Conservation (phyloP, 768 basidiomycete genomes). For the Tubosaeta sp. region DNA sequence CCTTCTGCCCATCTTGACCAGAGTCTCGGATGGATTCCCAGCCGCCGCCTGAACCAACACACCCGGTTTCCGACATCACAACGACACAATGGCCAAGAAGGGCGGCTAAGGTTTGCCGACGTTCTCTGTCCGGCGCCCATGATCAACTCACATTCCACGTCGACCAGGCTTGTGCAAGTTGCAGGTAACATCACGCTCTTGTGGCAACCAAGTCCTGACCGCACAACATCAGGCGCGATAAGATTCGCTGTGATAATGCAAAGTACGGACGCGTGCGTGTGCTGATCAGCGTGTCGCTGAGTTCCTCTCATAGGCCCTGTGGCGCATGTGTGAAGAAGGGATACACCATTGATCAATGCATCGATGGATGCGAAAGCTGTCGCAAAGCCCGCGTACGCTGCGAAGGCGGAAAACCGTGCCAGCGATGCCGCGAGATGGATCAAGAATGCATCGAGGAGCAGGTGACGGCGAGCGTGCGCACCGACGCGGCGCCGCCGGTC, state of each 20-base stretch:
- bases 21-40: slow-evolving; percentile 32
- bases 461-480: slow-evolving; percentile 16
- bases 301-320: slow-evolving; percentile 44
- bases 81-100: slow-evolving; percentile 48
- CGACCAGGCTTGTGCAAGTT: slow-evolving; percentile 53
- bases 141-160: slow-evolving; percentile 10
- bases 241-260: slow-evolving; percentile 55
- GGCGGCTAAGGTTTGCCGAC: slow-evolving; percentile 43
- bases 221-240: slow-evolving; percentile 45
- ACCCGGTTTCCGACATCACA: slow-evolving; percentile 51
- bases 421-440: slow-evolving; percentile 31
- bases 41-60: slow-evolving; percentile 30
- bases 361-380: slow-evolving; percentile 60
- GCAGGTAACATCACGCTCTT: slow-evolving; percentile 37
- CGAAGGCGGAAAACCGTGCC: slow-evolving; percentile 36
- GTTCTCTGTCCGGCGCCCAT: neutral
- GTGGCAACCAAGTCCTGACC: neutral
- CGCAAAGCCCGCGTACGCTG: slow-evolving; percentile 46
- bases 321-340: slow-evolving; percentile 54
- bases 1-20: slow-evolving; percentile 26
- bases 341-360: slow-evolving; percentile 47
- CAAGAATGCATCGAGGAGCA: slow-evolving; percentile 48
- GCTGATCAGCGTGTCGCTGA: slow-evolving; percentile 2
- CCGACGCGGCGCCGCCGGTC: slow-evolving; percentile 22
- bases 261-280: slow-evolving; percentile 32